phyloP scores from a whole-genome alignment of 345 rosid genomes.

The Citrus maxima region DNA sequence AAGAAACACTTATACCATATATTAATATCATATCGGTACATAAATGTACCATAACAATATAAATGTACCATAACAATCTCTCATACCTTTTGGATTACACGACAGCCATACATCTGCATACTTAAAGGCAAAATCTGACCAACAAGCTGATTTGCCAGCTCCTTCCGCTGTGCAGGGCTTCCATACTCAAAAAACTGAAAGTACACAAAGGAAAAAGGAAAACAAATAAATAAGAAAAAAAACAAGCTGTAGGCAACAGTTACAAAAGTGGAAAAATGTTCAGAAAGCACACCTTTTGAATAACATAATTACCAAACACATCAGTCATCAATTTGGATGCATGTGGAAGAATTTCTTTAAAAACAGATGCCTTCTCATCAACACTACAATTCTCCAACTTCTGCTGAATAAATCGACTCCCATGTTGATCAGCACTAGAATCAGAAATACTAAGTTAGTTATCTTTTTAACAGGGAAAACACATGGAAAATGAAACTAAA shows the following conservation, averaged over 20 bases:
- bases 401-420: conserved; percentile 80
- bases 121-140: conserved; percentile 61
- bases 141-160: conserved; percentile 57
- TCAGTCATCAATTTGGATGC: conserved; percentile 66
- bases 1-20: background rate
- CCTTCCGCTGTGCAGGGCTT: conserved; percentile 51
- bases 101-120: conserved; percentile 77
- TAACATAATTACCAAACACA: conserved; percentile 76
- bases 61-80: background rate
- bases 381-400: conserved; percentile 55
- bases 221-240: conserved; percentile 13
- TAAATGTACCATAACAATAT: conserved; percentile 12
- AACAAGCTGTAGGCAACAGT: background rate
- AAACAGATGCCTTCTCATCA: conserved; percentile 59
- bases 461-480: background rate
- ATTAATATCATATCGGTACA: background rate
- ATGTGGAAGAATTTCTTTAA: conserved; percentile 64
- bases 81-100: conserved; percentile 69
- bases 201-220: conserved; percentile 3
- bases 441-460: conserved; percentile 18
- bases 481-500: background rate
- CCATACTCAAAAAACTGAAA: conserved; percentile 68
- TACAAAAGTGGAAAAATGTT: background rate
- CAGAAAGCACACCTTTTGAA: conserved; percentile 53
- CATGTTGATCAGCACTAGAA: conserved; percentile 72